Percentiles rank a stretch among this genome's conserved stretches.
Conservation (phyloP, 2,329 filamentous ascomycete species). For the Sarocladiaceae sp. region DNA sequence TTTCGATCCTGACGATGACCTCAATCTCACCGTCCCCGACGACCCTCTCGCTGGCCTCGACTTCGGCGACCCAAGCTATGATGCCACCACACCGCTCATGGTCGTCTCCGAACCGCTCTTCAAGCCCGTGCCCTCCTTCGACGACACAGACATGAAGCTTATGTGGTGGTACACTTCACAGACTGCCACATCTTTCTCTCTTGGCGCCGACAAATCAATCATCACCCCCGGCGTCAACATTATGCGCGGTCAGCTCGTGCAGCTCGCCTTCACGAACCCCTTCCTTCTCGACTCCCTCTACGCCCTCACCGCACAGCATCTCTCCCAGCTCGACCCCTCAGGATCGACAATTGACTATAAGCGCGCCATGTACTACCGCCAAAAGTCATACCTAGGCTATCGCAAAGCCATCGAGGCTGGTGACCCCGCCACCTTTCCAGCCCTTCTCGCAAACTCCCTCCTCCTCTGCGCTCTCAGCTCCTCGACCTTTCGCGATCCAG, state of each 20-base stretch:
- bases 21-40: not conserved
- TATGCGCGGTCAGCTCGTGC: conserved; percentile 40
- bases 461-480: conserved; percentile 45
- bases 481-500: conserved; percentile 42
- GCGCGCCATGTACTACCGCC: conserved; percentile 38
- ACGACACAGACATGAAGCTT: conserved; percentile 43
- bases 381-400: conserved; percentile 44
- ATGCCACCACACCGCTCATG: conserved; percentile 3
- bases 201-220: not conserved
- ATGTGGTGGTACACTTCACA: conserved; percentile 48
- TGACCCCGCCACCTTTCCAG: conserved; percentile 38
- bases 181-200: conserved; percentile 37
- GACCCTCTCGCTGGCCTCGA: not conserved
- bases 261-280: conserved; percentile 43
- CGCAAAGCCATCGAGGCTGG: conserved; percentile 43
- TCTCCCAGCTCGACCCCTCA: conserved; percentile 29
- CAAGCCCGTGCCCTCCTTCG: conserved; percentile 27
- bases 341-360: conserved; percentile 29
- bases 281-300: conserved; percentile 52
- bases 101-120: conserved; percentile 21
- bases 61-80: conserved; percentile 1
- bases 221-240: conserved; percentile 28
- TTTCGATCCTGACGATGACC: not conserved
- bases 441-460: conserved; percentile 45
- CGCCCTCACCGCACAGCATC: conserved; percentile 43